Evolutionary conservation across 257 asterid genomes (phyloP), one percentile per base, ranked within the genome.

Genomic region (Nicotiana attenuata): DNA sequence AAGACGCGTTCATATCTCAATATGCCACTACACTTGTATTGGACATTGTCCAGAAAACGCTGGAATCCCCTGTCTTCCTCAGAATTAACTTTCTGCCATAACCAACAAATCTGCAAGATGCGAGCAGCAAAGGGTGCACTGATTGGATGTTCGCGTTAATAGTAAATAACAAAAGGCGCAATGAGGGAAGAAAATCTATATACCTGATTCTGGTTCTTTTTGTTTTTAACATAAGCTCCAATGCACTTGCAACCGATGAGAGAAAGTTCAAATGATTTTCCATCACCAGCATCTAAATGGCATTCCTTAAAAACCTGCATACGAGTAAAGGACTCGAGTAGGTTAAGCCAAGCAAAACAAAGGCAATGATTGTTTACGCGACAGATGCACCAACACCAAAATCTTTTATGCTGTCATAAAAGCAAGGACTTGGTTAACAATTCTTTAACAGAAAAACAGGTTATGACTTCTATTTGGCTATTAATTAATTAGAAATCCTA

Each of bases 121-220:
- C 41, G 33, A 50, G 79, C 80, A 87, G 68, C 82, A n/a, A 41
- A 77, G 80, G 29, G 71, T 26, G 14, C 31, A 66, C 16, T 52
- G n/a, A 57, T 76, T 68, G 77, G 45, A 73, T 73, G n/a, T 14
- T 73, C 15, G 4, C 16, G 61, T 24, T 47, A 24, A 47, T 3
- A 73, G 22, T 73, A 47, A 24, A 65, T 15, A 29, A 16, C 20
- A 7, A 1, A 71, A 24, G 8, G 14, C 14, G 22, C 3, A 11
- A 22, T 28, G 41, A 24, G 16, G 15, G 79, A 75, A 45, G 75
- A 16, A 28, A 15, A 56, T 15, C 38, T 3, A 33, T 10, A 35
- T 89, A 90, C 98, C 97, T 95, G 98, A 88, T 95, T 95, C 81
- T 95, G 99, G 83, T 93, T 93, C 92, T 91, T 95, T 79, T 93